A percentile compares a stretch with the other conserved stretches of the same genome.
phyloP scores from a whole-genome alignment of 2,329 filamentous ascomycete genomes.

The Sclerotinia spermophila region DNA sequence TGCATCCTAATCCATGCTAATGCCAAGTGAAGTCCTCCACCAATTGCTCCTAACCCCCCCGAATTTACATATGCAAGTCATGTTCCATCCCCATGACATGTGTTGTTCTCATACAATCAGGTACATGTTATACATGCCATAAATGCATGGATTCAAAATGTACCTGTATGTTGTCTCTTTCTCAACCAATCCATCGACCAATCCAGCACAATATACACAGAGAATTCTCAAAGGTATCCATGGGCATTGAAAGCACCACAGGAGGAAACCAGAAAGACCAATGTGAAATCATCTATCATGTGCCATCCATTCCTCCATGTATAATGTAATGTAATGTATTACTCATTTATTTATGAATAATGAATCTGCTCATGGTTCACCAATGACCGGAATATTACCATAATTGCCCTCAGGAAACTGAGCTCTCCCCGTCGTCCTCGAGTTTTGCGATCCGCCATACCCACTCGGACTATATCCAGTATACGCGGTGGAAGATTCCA shows the following conservation, averaged over 20 bases:
- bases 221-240: background rate
- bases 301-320: background rate
- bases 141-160: background rate
- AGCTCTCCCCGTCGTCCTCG: conserved; percentile 23
- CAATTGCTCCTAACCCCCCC: conserved; percentile 10
- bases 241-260: conserved; percentile 13
- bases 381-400: conserved; percentile 37
- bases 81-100: background rate
- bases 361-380: background rate
- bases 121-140: background rate
- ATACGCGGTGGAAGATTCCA: conserved; percentile 35
- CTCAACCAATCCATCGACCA: background rate
- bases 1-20: background rate
- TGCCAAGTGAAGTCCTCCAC: conserved; percentile 3
- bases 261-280: conserved; percentile 6
- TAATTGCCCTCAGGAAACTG: conserved; percentile 58
- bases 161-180: background rate
- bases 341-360: background rate
- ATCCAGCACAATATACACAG: background rate
- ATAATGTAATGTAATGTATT: background rate
- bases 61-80: conserved; percentile 10
- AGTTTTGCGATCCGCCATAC: conserved; percentile 14
- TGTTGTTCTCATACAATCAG: conserved; percentile 5
- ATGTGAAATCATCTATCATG: conserved; percentile 12
- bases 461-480: conserved; percentile 45